phyloP scores from a whole-genome alignment of 169 alveolate species.

The Prorocentrum cordatum region DNA sequence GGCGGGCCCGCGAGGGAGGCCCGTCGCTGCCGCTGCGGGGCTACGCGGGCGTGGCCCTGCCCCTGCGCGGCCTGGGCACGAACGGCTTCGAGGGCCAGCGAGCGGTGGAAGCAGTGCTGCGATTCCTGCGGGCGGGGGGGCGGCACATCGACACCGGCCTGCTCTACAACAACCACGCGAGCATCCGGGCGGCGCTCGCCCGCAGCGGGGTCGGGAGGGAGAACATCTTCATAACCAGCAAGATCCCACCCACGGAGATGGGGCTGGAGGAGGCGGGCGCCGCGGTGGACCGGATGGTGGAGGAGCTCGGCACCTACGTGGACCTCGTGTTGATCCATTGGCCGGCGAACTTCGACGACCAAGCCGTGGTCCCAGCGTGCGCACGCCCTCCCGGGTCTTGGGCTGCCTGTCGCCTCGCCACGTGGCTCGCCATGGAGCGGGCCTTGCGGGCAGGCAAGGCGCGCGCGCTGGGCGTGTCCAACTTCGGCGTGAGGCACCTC shows the following conservation, averaged over 20 bases:
- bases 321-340: constrained; percentile 26
- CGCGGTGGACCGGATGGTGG: background rate
- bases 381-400: background rate
- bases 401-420: constrained; percentile 5
- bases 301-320: constrained; percentile 8
- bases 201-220: background rate
- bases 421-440: constrained; percentile 39
- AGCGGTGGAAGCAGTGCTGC: too few relatives aligned
- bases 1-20: too few relatives aligned
- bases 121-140: too few relatives aligned
- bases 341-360: constrained; percentile 44
- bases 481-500: constrained; percentile 45
- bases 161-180: constrained; percentile 26
- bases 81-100: constrained; percentile 54
- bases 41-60: constrained; percentile 14
- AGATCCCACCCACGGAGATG: constrained; percentile 32
- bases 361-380: constrained; percentile 14
- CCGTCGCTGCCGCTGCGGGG: background rate
- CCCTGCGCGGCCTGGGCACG: constrained; percentile 48
- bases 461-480: constrained; percentile 48
- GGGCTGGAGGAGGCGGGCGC: constrained; percentile 17
- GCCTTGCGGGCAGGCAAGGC: constrained; percentile 31
- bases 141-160: constrained; percentile 16
- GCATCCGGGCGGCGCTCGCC: background rate
- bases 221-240: constrained; percentile 12